Conservation (phyloP, 2,329 filamentous ascomycete species). For the Cyphellophora europaea region DNA sequence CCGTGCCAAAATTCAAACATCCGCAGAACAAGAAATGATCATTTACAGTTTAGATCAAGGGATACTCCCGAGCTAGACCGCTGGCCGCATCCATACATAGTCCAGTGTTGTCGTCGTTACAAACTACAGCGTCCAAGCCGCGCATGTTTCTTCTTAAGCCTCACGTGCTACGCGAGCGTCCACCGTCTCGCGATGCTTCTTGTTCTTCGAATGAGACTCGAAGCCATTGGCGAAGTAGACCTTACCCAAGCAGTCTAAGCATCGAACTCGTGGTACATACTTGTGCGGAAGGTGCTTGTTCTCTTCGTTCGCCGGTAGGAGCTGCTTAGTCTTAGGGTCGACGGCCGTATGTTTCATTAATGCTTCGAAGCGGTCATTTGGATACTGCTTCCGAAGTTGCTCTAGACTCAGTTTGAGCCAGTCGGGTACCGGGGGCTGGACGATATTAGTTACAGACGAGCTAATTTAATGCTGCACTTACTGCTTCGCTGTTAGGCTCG, state of each 20-base stretch:
- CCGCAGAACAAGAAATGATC: no score
- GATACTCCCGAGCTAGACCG: no score
- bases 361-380: conserved; percentile 75
- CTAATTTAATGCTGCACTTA: conserved; percentile 23
- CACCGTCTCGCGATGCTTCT: conserved; percentile 66
- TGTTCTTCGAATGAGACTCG: conserved; percentile 82
- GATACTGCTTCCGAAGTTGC: conserved; percentile 60
- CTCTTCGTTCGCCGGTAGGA: conserved; percentile 45
- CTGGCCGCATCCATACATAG: no score
- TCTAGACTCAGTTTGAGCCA: conserved; percentile 74
- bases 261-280: conserved; percentile 82
- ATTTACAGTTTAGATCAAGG: no score
- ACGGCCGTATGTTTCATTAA: conserved; percentile 85
- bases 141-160: no score
- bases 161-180: conserved; percentile 40
- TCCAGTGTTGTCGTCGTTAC: no score
- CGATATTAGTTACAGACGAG: conserved; percentile 3
- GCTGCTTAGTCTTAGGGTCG: conserved; percentile 59
- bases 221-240: conserved; percentile 92
- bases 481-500: conserved; percentile 31
- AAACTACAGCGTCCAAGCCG: no score
- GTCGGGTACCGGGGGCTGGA: conserved; percentile 69
- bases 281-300: conserved; percentile 60
- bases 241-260: conserved; percentile 86
- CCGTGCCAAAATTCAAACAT: no score